phyloP scores from a whole-genome alignment of 768 basidiomycete species.

The Cystobasidium tubakii region DNA sequence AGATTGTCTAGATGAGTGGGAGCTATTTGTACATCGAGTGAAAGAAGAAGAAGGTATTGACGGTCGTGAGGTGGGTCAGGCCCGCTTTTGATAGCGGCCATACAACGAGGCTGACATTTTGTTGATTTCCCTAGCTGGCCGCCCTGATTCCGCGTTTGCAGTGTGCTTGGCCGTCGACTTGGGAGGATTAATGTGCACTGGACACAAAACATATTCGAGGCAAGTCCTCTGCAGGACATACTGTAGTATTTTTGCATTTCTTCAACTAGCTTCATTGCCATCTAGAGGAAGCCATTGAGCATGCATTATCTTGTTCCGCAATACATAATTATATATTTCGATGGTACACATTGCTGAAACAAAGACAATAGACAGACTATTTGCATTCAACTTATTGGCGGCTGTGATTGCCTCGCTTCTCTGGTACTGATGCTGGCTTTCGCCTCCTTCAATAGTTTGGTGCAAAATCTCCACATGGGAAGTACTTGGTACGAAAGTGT shows the following conservation, averaged over 20 bases:
- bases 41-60: constrained; percentile 36
- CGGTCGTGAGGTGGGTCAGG: constrained; percentile 25
- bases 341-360: too few species aligned
- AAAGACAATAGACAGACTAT: too few species aligned
- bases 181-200: constrained; percentile 20
- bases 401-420: neutral
- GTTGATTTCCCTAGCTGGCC: neutral
- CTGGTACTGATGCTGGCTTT: neutral
- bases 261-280: too few species aligned
- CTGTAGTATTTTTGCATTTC: too few species aligned
- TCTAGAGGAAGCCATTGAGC: too few species aligned
- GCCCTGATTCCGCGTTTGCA: constrained; percentile 29
- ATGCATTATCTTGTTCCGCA: too few species aligned
- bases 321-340: too few species aligned
- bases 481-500: constrained; percentile 29
- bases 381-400: too few species aligned
- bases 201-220: too few species aligned
- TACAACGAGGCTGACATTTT: neutral
- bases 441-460: constrained; percentile 1
- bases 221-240: too few species aligned
- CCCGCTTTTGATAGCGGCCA: too few species aligned
- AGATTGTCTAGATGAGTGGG: constrained; percentile 42
- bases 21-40: constrained; percentile 20
- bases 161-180: constrained; percentile 35
- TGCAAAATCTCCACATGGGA: constrained; percentile 31